Evolutionary conservation across 768 basidiomycete species (phyloP).

Genomic region (Trametes cinnabarina): DNA sequence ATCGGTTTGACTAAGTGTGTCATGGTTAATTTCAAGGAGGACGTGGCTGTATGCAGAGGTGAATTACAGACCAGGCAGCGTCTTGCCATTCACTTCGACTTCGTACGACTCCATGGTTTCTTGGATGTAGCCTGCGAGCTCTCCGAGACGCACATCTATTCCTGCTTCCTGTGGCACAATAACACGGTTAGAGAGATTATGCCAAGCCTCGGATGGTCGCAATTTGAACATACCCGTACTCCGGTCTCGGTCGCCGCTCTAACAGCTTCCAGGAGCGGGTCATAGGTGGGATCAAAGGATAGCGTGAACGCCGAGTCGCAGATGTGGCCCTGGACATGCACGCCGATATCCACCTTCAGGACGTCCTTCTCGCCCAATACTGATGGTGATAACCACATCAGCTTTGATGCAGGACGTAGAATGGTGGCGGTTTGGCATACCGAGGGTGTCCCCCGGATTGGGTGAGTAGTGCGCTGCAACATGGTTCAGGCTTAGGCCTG

Average conservation of each 20-base stretch:
- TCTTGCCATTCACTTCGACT: constrained; percentile 86
- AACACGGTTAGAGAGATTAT: neutral
- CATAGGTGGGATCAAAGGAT: constrained; percentile 84
- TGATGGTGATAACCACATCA: constrained; percentile 31
- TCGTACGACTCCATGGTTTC: constrained; percentile 99
- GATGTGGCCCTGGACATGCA: constrained; percentile 94
- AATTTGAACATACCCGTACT: constrained; percentile 56
- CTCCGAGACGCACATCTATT: constrained; percentile 91
- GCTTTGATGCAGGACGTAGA: constrained; percentile 1
- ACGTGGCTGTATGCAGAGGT: too few species aligned
- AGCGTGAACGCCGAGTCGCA: constrained; percentile 95
- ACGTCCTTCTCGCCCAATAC: constrained; percentile 84
- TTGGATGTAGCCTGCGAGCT: constrained; percentile 88
- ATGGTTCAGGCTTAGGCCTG: constrained; percentile 89
- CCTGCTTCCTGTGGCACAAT: constrained; percentile 73
- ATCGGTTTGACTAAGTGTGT: constrained; percentile 79
- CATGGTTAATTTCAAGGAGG: neutral
- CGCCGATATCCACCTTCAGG: constrained; percentile 95
- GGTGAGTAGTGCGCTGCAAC: constrained; percentile 97
- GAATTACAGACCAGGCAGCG: constrained; percentile 69
- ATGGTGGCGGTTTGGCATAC: constrained; percentile 44
- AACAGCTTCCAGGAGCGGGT: constrained; percentile 86
- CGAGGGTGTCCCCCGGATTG: constrained; percentile 84
- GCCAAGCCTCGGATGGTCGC: neutral
- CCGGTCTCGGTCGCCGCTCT: constrained; percentile 94